phyloP scores from a whole-genome alignment of 768 basidiomycete species.

The Nidularia sp. region DNA sequence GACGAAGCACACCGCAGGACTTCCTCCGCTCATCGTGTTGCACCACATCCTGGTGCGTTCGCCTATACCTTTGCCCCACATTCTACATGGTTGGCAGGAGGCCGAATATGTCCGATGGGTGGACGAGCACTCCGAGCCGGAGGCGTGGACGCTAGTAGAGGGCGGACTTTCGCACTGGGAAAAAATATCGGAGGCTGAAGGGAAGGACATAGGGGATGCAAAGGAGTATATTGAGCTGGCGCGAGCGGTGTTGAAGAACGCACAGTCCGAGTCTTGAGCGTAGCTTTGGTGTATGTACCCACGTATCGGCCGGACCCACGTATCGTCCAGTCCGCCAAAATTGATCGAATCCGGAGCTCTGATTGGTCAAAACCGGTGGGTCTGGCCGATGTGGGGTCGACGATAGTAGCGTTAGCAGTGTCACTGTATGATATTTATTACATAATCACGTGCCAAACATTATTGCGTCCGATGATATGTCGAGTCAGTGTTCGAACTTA shows the following conservation, averaged over 20 bases:
- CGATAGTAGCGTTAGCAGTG: too few species aligned
- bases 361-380: too few species aligned
- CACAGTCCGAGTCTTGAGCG: too few species aligned
- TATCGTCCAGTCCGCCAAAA: too few species aligned
- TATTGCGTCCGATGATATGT: too few species aligned
- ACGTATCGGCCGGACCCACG: too few species aligned
- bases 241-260: slow-evolving; percentile 57
- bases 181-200: slow-evolving; percentile 58
- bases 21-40: slow-evolving; percentile 85
- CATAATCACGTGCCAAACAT: too few species aligned
- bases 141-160: slow-evolving; percentile 78
- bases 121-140: slow-evolving; percentile 81
- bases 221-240: slow-evolving; percentile 67
- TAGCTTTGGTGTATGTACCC: too few species aligned
- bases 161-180: slow-evolving; percentile 79
- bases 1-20: slow-evolving; percentile 62
- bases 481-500: too few species aligned
- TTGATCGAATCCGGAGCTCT: too few species aligned
- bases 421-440: too few species aligned
- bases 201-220: slow-evolving; percentile 38
- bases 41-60: slow-evolving; percentile 92
- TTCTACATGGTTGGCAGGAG: slow-evolving; percentile 90
- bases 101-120: slow-evolving; percentile 96
- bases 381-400: too few species aligned
- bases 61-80: slow-evolving; percentile 81